Evolutionary conservation across 768 basidiomycete species (phyloP).

Genomic region (Peribolospora baueri): DNA sequence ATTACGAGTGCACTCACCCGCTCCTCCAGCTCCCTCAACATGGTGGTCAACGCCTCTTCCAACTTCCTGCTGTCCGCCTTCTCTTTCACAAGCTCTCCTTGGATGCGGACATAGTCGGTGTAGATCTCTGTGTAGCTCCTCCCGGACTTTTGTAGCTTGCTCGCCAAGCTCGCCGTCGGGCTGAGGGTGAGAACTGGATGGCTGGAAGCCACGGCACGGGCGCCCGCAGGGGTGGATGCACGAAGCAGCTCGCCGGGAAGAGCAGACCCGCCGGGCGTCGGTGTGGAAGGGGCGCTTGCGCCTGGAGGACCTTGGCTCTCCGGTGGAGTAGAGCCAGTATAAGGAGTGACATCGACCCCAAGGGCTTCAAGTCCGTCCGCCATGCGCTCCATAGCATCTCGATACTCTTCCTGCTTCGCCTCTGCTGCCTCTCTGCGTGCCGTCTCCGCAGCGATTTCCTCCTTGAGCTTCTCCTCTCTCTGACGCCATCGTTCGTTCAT

Average conservation of each 20-base stretch:
- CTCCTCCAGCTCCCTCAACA: slow-evolving; percentile 77
- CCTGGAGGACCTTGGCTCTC: neutral
- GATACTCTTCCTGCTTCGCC: slow-evolving; percentile 8
- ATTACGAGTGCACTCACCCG: slow-evolving; percentile 25
- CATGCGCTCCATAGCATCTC: slow-evolving; percentile 11
- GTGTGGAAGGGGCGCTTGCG: neutral
- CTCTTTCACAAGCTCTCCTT: slow-evolving; percentile 56
- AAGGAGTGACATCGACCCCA: neutral
- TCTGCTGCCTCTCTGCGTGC: slow-evolving; percentile 31
- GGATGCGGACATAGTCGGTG: slow-evolving; percentile 60
- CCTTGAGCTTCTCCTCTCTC: slow-evolving; percentile 39
- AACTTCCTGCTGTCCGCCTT: slow-evolving; percentile 62
- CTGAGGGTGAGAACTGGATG: slow-evolving; percentile 40
- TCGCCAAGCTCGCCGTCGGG: slow-evolving; percentile 58
- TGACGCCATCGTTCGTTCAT: slow-evolving; percentile 44
- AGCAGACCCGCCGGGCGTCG: neutral
- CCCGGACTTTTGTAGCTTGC: slow-evolving; percentile 50
- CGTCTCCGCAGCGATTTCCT: slow-evolving; percentile 48
- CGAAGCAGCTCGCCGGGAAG: slow-evolving; percentile 4
- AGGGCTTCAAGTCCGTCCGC: slow-evolving; percentile 4
- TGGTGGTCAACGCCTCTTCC: slow-evolving; percentile 50
- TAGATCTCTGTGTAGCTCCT: slow-evolving; percentile 90
- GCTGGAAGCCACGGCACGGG: neutral
- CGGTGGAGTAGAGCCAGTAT: neutral
- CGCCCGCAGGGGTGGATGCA: no score